A percentile compares a stretch with the other conserved stretches of the same genome.
phyloP scores from a whole-genome alignment of 257 asterid species.

The Oldenlandia corymbosa region DNA sequence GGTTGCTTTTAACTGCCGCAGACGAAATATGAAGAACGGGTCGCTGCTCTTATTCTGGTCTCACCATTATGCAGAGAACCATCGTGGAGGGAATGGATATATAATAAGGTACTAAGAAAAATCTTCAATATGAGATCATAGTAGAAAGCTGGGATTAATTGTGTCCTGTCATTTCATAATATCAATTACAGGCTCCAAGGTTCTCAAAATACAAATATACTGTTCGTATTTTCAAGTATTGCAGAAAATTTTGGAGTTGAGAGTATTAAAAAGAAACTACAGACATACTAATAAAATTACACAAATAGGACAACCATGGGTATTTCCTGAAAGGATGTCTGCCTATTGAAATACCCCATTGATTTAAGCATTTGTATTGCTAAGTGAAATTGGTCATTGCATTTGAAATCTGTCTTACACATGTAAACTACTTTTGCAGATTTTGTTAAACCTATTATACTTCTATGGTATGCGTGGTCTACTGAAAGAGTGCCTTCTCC shows the following conservation, averaged over 20 bases:
- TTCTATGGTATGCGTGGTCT: constrained; percentile 22
- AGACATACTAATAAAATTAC: neutral
- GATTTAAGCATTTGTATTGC: no score
- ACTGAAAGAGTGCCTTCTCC: constrained; percentile 18
- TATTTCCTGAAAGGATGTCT: neutral
- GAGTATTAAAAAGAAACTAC: neutral
- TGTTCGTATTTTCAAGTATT: neutral
- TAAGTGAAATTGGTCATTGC: neutral
- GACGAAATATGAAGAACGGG: constrained; percentile 16
- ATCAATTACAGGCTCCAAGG: neutral
- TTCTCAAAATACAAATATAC: no score
- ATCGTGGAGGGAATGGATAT: constrained; percentile 22
- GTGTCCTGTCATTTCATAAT: neutral
- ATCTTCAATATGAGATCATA: neutral
- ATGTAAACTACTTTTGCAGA: constrained; percentile 8
- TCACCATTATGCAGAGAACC: constrained; percentile 21
- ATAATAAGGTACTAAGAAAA: constrained; percentile 13
- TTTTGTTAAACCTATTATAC: constrained; percentile 19
- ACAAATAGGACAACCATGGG: no score
- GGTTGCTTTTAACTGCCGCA: neutral
- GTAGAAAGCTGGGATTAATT: no score
- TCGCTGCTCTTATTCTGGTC: constrained; percentile 20
- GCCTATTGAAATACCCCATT: no score
- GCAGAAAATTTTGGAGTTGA: neutral
- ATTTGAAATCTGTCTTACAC: neutral